Evolutionary conservation across 345 rosid genomes (phyloP).

Genomic region (Brassica carinata): DNA sequence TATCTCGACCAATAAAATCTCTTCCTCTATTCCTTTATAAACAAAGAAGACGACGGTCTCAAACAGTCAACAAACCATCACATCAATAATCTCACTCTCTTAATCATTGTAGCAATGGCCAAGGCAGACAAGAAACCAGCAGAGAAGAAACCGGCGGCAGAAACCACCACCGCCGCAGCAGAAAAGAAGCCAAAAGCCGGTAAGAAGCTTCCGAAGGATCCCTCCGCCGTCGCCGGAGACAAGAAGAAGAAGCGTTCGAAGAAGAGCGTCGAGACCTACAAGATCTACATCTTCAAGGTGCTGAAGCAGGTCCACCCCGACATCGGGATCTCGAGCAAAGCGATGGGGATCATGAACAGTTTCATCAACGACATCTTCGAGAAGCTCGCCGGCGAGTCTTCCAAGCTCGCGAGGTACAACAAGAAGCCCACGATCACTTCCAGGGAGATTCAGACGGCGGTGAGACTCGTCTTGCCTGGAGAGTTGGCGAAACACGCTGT

Average conservation of each 20-base stretch:
- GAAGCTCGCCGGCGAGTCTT: slow-evolving; percentile 57
- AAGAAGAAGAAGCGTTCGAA: slow-evolving; percentile 57
- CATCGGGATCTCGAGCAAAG: slow-evolving; percentile 43
- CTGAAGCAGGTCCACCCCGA: slow-evolving; percentile 62
- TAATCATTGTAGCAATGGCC: slow-evolving; percentile 3
- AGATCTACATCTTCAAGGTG: slow-evolving; percentile 69
- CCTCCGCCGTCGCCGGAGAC: slow-evolving; percentile 41
- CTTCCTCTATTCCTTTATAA: slow-evolving; percentile 7
- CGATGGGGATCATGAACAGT: slow-evolving; percentile 45
- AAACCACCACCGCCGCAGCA: slow-evolving; percentile 3
- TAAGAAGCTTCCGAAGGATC: slow-evolving; percentile 52
- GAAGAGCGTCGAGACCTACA: slow-evolving; percentile 59
- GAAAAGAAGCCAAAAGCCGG: slow-evolving; percentile 66
- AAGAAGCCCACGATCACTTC: slow-evolving; percentile 66
- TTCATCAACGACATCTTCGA: slow-evolving; percentile 52
- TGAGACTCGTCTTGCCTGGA: slow-evolving; percentile 37
- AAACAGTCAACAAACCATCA: background rate
- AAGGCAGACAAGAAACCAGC: slow-evolving; percentile 43
- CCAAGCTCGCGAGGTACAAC: slow-evolving; percentile 60
- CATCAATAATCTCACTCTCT: background rate
- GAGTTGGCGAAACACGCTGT: slow-evolving; percentile 42
- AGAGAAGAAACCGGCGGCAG: slow-evolving; percentile 37
- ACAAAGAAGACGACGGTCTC: background rate
- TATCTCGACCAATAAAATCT: slow-evolving; percentile 10
- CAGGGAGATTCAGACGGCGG: slow-evolving; percentile 50